Evolutionary conservation across 345 rosid genomes (phyloP).

Genomic region (Heritiera fomes): DNA sequence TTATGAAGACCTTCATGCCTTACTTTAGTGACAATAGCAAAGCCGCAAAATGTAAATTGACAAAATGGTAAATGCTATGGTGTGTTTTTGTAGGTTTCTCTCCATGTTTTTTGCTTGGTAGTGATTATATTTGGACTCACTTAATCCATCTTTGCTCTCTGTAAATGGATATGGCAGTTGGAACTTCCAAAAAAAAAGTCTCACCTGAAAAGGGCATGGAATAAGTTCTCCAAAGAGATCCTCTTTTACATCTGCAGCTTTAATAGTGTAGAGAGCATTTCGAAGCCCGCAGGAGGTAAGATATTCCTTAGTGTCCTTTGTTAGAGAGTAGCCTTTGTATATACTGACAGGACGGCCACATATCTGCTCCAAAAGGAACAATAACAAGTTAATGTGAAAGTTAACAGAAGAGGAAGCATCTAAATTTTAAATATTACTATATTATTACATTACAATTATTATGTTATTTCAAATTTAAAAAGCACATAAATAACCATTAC

Average conservation of each 20-base stretch:
- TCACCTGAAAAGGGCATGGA: slow-evolving; percentile 71
- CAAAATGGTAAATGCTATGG: slow-evolving; percentile 65
- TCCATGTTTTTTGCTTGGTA: slow-evolving; percentile 11
- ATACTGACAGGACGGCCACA: slow-evolving; percentile 85
- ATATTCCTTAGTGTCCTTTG: slow-evolving; percentile 59
- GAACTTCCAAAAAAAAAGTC: too few relatives aligned
- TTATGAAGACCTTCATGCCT: slow-evolving; percentile 70
- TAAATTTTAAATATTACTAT: background rate
- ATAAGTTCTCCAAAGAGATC: slow-evolving; percentile 75
- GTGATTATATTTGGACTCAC: too few relatives aligned
- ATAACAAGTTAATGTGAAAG: background rate
- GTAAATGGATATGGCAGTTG: too few relatives aligned
- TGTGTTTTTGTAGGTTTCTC: slow-evolving; percentile 26
- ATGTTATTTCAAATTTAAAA: background rate
- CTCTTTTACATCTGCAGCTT: slow-evolving; percentile 72
- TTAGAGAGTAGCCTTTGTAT: slow-evolving; percentile 65
- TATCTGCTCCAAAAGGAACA: slow-evolving; percentile 39
- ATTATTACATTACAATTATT: background rate
- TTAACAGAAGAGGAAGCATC: background rate
- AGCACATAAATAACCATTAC: background rate
- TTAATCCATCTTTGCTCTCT: too few relatives aligned
- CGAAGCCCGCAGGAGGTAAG: slow-evolving; percentile 69
- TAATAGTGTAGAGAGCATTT: slow-evolving; percentile 69
- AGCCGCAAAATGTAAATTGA: slow-evolving; percentile 85
- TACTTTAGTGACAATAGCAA: slow-evolving; percentile 52